phyloP scores from a whole-genome alignment of 2,329 filamentous ascomycete genomes.

The Diaporthe longicolla region DNA sequence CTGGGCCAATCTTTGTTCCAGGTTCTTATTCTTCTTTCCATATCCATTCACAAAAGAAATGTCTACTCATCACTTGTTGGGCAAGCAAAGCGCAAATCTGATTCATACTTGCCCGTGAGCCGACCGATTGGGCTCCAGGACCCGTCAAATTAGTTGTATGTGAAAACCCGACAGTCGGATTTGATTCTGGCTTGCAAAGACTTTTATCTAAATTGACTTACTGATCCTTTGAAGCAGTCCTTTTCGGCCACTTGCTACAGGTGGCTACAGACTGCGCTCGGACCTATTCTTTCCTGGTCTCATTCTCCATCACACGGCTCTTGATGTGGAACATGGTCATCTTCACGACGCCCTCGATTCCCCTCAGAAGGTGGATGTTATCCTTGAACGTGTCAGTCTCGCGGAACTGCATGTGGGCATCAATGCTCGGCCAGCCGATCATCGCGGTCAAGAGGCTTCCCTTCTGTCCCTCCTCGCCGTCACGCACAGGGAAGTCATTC shows the following conservation, averaged over 20 bases:
- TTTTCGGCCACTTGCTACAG: neutral
- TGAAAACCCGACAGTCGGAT: accelerated
- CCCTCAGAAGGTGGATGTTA: slow-evolving; percentile 47
- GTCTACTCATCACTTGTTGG: neutral
- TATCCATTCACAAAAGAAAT: neutral
- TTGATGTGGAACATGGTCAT: slow-evolving; percentile 46
- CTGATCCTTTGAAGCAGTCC: neutral
- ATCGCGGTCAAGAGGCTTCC: slow-evolving; percentile 48
- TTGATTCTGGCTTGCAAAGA: neutral
- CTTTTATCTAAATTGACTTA: neutral
- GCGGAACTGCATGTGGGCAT: slow-evolving; percentile 54
- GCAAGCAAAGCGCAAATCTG: neutral
- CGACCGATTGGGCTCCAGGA: neutral
- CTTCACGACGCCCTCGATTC: slow-evolving; percentile 45
- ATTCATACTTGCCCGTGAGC: neutral
- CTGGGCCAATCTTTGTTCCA: neutral
- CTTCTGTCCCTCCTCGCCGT: slow-evolving; percentile 48
- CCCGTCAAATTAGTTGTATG: neutral
- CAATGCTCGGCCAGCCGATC: slow-evolving; percentile 56
- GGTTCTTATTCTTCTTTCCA: neutral
- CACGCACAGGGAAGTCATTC: slow-evolving; percentile 49
- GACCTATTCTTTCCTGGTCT: slow-evolving; percentile 24
- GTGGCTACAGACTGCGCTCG: neutral
- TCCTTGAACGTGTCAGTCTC: slow-evolving; percentile 54
- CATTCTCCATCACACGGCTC: slow-evolving; percentile 33